phyloP scores from a whole-genome alignment of 208 protist genomes.

The Leishmania turanica region DNA sequence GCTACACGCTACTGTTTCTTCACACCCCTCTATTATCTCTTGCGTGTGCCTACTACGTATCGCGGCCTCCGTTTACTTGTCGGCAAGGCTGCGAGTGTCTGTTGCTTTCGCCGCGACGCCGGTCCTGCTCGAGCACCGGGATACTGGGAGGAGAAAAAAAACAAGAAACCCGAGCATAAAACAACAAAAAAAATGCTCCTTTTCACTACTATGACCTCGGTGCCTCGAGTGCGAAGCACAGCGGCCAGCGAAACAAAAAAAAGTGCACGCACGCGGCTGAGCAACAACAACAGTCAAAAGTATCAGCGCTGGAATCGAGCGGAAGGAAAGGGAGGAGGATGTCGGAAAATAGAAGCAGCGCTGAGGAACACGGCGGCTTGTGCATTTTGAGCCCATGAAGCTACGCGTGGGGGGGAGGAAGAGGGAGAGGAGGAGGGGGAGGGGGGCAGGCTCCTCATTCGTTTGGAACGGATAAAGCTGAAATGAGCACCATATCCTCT shows the following conservation, averaged over 20 bases:
- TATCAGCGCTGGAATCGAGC: neutral
- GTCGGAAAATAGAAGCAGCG: neutral
- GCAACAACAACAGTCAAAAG: neutral
- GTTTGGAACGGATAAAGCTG: neutral
- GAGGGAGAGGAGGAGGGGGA: neutral
- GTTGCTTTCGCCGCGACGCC: neutral
- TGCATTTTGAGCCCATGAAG: neutral
- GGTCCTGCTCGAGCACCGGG: neutral
- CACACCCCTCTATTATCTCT: neutral
- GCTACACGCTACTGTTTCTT: neutral
- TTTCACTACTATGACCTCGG: neutral
- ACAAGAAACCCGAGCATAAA: neutral
- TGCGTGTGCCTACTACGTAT: neutral
- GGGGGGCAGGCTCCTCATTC: neutral
- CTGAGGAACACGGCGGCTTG: neutral
- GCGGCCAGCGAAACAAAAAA: neutral
- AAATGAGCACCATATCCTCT: neutral
- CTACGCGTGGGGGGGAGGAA: neutral
- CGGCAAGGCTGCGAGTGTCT: neutral
- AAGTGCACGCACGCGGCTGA: neutral
- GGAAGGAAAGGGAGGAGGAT: neutral
- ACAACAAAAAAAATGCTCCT: neutral
- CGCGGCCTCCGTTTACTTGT: neutral
- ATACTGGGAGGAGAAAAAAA: neutral
- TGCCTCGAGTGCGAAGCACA: neutral